Evolutionary conservation across 2,329 filamentous ascomycete genomes (phyloP).

Genomic region (Epichloe bromicola): DNA sequence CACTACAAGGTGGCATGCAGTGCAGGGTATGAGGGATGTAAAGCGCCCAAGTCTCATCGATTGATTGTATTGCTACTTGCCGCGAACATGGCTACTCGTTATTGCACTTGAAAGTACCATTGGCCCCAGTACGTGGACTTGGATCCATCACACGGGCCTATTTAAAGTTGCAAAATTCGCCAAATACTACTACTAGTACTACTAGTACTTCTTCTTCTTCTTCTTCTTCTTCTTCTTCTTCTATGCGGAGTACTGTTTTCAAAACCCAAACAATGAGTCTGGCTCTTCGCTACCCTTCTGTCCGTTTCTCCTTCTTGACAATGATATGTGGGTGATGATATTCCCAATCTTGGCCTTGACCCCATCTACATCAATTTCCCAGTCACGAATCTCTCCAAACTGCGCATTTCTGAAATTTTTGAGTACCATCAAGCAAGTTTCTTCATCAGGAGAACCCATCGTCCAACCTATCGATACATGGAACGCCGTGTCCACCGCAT

Average conservation of each 20-base stretch:
- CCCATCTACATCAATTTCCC: slow-evolving; percentile 41
- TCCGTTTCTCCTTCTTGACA: slow-evolving; percentile 13
- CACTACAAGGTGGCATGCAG: background rate
- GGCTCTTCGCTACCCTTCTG: background rate
- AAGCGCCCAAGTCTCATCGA: background rate
- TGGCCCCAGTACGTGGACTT: too few relatives aligned
- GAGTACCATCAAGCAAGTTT: slow-evolving; percentile 18
- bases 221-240: too few relatives aligned
- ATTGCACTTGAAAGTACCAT: too few relatives aligned
- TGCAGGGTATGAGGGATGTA: background rate
- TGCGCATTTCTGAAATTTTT: slow-evolving; percentile 12
- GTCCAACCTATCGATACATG: slow-evolving; percentile 89
- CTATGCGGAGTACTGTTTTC: background rate
- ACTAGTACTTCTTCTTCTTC: too few relatives aligned
- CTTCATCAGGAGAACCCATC: slow-evolving; percentile 37
- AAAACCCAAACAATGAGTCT: slow-evolving; percentile 8
- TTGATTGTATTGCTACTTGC: background rate
- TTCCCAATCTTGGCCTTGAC: slow-evolving; percentile 71
- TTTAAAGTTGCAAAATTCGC: too few relatives aligned
- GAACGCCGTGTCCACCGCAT: slow-evolving; percentile 38
- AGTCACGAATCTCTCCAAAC: slow-evolving; percentile 21
- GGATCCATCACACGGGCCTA: too few relatives aligned
- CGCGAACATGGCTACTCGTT: too few relatives aligned
- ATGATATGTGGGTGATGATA: slow-evolving; percentile 38
- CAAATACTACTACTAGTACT: too few relatives aligned